Base-by-base conservation (phyloP, 345 rosid genomes). In the Ricinus communis region DNA sequence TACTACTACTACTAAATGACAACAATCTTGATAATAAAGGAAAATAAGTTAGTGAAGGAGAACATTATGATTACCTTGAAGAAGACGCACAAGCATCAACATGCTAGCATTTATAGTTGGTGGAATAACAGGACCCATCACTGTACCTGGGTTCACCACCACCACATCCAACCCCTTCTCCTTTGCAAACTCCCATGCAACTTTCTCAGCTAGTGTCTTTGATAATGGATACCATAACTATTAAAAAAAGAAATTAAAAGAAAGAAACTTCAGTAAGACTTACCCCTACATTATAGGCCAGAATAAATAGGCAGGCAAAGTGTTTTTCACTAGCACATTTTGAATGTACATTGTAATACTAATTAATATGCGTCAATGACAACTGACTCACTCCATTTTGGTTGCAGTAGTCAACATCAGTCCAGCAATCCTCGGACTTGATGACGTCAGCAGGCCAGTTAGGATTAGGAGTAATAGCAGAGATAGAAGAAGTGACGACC, bases 141-240 rank as follows among this genome's bases (percentile, higher is more conserved):
- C 98, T 0, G 94, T 89, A 18, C 96, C 98, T 13, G 98, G 96
- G 82, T 95, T 92, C 76, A 95, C 94, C 71, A 82, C 96, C 81
- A 95, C 98, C 47, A 92, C 86, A 72, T 95, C 97, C 63, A 95
- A 78, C 43, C 85, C 96, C 19, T 82, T 86, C 84, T 89, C 84
- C 75, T 84, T 79, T 9, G 97, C 78, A 68, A 95, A 90, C 28
- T 90, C 90, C 98, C 94, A 95, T 28, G 97, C 94, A 7, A 87
- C 96, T 76, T 89, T 92, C 77, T 95, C 97, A 27, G 99, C 99
- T n/a, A 87, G 81, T 1, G 88, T 90, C 75, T 95, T 92, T 0
- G 97, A 90, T 22, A 87, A 71, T 24, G 99, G 87, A 84, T 95
- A 95, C 99, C 97, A 92, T 13, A 92, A 51, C 97, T 95, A 79